Evolutionary conservation across 2,329 filamentous ascomycete genomes (phyloP), one percentile per base, ranked within the genome.

Genomic region (Trichoderma semiorbis): DNA sequence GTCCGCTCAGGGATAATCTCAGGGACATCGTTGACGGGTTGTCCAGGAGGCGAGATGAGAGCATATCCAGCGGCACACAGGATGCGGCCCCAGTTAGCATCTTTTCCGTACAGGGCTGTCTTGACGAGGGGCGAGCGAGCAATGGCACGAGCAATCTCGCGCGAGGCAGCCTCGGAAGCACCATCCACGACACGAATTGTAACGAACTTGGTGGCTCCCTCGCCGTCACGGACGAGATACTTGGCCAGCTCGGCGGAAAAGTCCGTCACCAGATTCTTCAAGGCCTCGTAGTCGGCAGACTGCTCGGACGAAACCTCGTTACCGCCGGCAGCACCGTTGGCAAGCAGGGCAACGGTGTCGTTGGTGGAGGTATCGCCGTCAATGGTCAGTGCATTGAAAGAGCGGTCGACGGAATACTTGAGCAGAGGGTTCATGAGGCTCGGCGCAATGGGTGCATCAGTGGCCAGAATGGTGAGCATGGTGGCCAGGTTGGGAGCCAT

Each of bases 401-500:
- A 97, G 73, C 90, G 90, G 76, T 93, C 90, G 70, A 94, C 91
- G 58, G 95, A 92, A 75, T 90, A 85, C 72, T 87, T 89, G 58
- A 98, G 90, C 16, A 96, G 86, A 0, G 86, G 81, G 63, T 90
- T 89, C 72, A 98, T 88, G 11, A 92, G 87, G 1, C 82, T 79
- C 4, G 92, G 86, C 0, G 90, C 86, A 77, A 98, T 89, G 34
- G 94, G 92, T 1, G 92, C 95, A 77, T 99, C 96, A 16, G 96
- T 99, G 78, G 93, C 94, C 78, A 98, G 88, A 73, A 98, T 92
- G 69, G 93, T 94, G 43, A 99, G 90, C 39, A 98, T 88, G 1
- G 96, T 99, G 34, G 94, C 96, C 95, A 99, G 97, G 85, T 99
- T 98, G 62, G 96, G 96, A 79, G 98, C 95, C 81, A 99, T 97